phyloP scores from a whole-genome alignment of 2,329 filamentous ascomycete genomes.

The Biscogniauxia sp. region DNA sequence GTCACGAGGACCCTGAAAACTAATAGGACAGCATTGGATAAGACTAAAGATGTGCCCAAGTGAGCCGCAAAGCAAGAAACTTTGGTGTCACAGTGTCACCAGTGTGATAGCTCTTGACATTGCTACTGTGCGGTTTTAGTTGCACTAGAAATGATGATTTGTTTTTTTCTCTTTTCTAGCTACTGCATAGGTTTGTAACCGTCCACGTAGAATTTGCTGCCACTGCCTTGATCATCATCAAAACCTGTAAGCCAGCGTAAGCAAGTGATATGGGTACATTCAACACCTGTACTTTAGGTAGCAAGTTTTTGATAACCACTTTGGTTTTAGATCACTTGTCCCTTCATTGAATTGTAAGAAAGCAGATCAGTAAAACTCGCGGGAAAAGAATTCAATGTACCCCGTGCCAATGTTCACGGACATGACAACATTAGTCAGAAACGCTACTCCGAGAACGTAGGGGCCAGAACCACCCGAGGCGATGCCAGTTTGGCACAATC shows the following conservation, averaged over 20 bases:
- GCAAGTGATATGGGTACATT: background rate
- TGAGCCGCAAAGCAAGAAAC: background rate
- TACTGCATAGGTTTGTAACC: background rate
- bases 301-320: background rate
- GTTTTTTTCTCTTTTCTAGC: background rate
- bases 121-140: background rate
- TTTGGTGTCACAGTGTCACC: background rate
- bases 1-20: background rate
- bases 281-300: background rate
- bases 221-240: too few relatives aligned
- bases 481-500: slow-evolving; percentile 49
- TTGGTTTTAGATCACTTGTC: background rate
- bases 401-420: slow-evolving; percentile 15
- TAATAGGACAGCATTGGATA: background rate
- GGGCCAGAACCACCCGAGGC: slow-evolving; percentile 16
- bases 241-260: background rate
- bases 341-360: background rate
- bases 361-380: slow-evolving; percentile 14
- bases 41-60: background rate
- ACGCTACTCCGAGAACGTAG: slow-evolving; percentile 14
- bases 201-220: too few relatives aligned
- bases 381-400: slow-evolving; percentile 13
- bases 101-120: background rate
- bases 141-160: background rate
- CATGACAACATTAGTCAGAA: slow-evolving; percentile 19